phyloP scores from a whole-genome alignment of 139 green algal genomes.

The Chlamydomonas schloesseri region DNA sequence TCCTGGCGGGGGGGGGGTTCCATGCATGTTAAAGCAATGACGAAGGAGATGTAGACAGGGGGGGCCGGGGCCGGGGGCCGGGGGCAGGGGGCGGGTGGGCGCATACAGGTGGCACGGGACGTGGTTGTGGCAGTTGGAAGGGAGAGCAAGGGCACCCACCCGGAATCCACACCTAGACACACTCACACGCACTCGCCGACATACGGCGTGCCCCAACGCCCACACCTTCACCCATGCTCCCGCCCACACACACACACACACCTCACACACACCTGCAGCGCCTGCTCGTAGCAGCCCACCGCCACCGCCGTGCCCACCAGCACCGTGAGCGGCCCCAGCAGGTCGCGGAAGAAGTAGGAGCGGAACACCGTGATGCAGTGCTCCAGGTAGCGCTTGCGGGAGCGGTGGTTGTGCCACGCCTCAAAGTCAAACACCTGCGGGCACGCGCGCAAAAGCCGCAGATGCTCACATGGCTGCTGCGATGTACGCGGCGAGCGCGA shows the following conservation, averaged over 20 bases:
- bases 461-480: not conserved
- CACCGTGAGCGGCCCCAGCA: slow-evolving; percentile 40
- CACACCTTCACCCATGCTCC: too few species aligned
- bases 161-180: too few species aligned
- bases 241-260: too few species aligned
- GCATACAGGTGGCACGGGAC: too few species aligned
- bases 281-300: slow-evolving; percentile 20
- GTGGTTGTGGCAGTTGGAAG: too few species aligned
- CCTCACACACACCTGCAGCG: not conserved
- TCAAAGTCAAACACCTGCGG: slow-evolving; percentile 40
- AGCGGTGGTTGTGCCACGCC: slow-evolving; percentile 44
- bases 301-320: slow-evolving; percentile 29
- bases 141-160: too few species aligned
- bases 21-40: too few species aligned
- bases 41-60: too few species aligned
- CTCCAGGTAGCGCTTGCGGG: slow-evolving; percentile 51
- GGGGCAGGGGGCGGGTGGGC: too few species aligned
- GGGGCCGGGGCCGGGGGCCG: too few species aligned
- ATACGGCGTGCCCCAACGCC: too few species aligned
- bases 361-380: slow-evolving; percentile 54
- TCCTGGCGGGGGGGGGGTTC: slow-evolving; percentile 6
- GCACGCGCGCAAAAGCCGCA: not conserved
- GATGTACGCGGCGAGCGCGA: not conserved
- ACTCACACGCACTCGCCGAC: too few species aligned
- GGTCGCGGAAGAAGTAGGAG: slow-evolving; percentile 47